Base-by-base conservation (phyloP, 2,329 filamentous ascomycete genomes). In the Aspergillus neoniger region DNA sequence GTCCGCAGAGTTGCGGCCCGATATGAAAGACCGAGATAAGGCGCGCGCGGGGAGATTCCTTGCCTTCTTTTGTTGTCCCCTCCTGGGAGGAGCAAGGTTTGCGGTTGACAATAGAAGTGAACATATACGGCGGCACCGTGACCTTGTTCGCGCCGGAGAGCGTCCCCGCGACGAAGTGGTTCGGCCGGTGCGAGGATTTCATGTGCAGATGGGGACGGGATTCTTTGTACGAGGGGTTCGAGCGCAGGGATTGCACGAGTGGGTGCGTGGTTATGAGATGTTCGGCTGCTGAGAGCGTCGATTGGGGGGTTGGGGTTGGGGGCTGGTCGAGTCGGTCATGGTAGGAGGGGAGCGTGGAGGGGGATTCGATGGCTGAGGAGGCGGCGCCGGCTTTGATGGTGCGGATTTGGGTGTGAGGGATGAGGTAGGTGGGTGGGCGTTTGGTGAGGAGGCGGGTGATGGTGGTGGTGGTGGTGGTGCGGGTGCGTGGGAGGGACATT, bases 181-280 rank as follows among this genome's bases (percentile, higher is more conserved):
- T 85, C 2, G 80, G 79, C 25, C 89, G 85, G 72, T 91, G 85
- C 1, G 82, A 75, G 5, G 82, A 79, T 0, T 92, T 90, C 72
- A 97, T 90, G 76, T 92, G 92, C 72, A 96, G 82, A 73, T 96
- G 91, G 3, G 93, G 93, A 23, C 93, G 85, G 30, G 88, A 88
- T 76, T 96, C 91, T 32, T 80, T 84, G 75, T 88, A 89, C 36
- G 84, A 82, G 0, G 86, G 80, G 67, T 89, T 83, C 15, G 76
- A 74, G 44, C 92, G 88, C 49, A 97, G 81, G 57, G 83, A 80
- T 30, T 82, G 76, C 2, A 89, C 83, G n/a, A 96, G 74, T 0
- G 91, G 88, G 77, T 93, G 91, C 36, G 62, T 59, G 9, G 69
- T 64, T 53, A 75, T 69, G 1, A 70, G 36, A 14, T 63, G 41